These are phyloP conservation scores for Castanea sativa DNA, from an alignment of 306 rosid species.

Conservation along the genomic window DNA sequence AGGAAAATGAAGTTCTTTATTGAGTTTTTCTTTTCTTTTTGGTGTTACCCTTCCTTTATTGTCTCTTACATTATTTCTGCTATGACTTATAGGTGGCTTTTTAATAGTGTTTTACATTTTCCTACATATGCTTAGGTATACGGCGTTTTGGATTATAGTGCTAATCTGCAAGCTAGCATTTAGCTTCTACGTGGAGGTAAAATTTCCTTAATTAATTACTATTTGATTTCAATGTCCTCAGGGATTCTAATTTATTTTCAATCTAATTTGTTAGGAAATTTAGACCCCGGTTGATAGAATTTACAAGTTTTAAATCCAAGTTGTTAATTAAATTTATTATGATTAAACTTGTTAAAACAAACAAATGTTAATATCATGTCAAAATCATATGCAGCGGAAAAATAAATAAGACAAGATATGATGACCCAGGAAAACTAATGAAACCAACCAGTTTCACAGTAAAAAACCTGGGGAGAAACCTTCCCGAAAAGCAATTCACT, in stretches of 20 bases:
- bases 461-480: too few relatives aligned
- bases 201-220: not conserved
- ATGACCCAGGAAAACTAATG: too few relatives aligned
- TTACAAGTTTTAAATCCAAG: too few relatives aligned
- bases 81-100: constrained; percentile 9
- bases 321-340: too few relatives aligned
- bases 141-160: constrained; percentile 87
- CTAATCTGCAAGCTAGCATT: constrained; percentile 89
- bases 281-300: too few relatives aligned
- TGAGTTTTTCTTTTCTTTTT: not conserved
- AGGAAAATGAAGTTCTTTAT: constrained; percentile 29
- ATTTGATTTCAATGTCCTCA: not conserved
- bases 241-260: not conserved
- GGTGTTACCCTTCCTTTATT: not conserved
- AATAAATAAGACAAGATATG: too few relatives aligned
- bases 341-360: too few relatives aligned
- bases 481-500: too few relatives aligned
- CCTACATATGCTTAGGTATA: constrained; percentile 57
- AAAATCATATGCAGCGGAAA: too few relatives aligned
- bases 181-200: constrained; percentile 98
- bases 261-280: too few relatives aligned
- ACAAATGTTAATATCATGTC: too few relatives aligned
- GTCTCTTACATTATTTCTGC: not conserved
- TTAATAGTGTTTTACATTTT: constrained; percentile 15
- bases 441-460: too few relatives aligned